Evolutionary conservation across 2,329 filamentous ascomycete genomes (phyloP), one percentile per base, ranked within the genome.

Genomic region (Trichophyton simii): DNA sequence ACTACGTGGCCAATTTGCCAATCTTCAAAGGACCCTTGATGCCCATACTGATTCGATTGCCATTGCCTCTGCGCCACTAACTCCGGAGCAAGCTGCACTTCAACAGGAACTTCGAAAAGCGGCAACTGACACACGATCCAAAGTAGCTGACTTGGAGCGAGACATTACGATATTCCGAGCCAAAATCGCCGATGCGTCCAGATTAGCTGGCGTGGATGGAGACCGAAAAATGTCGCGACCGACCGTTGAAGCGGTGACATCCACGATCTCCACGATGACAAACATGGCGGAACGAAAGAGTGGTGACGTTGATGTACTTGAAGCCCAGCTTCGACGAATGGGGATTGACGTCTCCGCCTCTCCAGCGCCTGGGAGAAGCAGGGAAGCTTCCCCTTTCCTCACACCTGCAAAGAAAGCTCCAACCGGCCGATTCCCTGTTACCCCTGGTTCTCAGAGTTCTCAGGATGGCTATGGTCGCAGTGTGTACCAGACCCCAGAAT

Each of bases 191-290:
- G 80, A 83, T 20, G 75, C 76, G 25, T 72, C 76, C 50, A 74
- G 76, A 3, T 76, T 82, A 1, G 79, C 80, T 6, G 81, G 80
- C 18, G 77, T 77, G 57, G 76, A 77, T 48, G 58, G 52, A 46
- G 58, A 60, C 20, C 66, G 60, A n/a, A 60, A 67, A 46, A 63
- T 62, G 63, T 63, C 61, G 60, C 82, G 86, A 3, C 94, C 94
- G 0, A 96, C 91, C 0, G 89, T 96, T 8, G 94, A 96, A 68
- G 89, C 90, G 0, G 89, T 99, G 20, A 87, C 91, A 67, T 89
- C 88, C 63, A 99, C 94, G 0, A 95, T 99, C 66, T 80, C 80
- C 62, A 96, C 94, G 70, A 91, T 99, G 87, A 96, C 91, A 38
- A 83, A 80, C 63, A 92, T 96, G 87, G 88, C 88, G 0, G 89